phyloP scores from a whole-genome alignment of 75 land plant genomes.

The Picea sitchensis region DNA sequence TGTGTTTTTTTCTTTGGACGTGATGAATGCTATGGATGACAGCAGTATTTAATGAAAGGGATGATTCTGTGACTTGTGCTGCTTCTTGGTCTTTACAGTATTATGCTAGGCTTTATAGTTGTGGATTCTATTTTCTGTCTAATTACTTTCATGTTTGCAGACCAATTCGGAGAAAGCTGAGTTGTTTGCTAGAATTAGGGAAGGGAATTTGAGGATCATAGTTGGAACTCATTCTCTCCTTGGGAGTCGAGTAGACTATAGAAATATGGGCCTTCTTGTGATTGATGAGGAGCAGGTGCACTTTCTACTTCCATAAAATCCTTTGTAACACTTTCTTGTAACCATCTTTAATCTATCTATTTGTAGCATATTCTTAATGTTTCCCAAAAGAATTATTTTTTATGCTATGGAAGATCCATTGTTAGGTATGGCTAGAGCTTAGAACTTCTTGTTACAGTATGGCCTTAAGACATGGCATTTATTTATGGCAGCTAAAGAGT shows the following conservation, averaged over 20 bases:
- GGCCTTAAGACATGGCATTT: not conserved
- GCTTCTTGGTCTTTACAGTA: no score
- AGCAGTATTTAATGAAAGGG: no score
- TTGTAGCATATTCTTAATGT: not conserved
- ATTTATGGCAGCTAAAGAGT: conserved; percentile 2
- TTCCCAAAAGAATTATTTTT: not conserved
- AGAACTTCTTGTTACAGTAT: not conserved
- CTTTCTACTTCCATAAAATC: not conserved
- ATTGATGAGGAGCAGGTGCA: conserved; percentile 97
- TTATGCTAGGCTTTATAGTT: no score
- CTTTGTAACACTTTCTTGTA: not conserved
- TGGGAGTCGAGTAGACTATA: conserved; percentile 78
- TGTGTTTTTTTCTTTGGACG: no score
- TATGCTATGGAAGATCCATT: not conserved
- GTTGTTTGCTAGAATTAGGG: conserved; percentile 59
- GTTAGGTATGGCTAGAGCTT: not conserved
- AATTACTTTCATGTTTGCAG: no score
- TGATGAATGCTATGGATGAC: no score
- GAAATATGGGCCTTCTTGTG: conserved; percentile 87
- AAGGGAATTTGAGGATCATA: conserved; percentile 68
- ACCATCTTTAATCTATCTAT: not conserved
- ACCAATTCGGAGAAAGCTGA: conserved; percentile 57
- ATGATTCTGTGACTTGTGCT: no score
- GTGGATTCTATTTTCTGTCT: no score
- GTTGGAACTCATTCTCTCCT: conserved; percentile 98